Evolutionary conservation across 164 flowering plant species (phyloP).

Genomic region (Akebia trifoliata): DNA sequence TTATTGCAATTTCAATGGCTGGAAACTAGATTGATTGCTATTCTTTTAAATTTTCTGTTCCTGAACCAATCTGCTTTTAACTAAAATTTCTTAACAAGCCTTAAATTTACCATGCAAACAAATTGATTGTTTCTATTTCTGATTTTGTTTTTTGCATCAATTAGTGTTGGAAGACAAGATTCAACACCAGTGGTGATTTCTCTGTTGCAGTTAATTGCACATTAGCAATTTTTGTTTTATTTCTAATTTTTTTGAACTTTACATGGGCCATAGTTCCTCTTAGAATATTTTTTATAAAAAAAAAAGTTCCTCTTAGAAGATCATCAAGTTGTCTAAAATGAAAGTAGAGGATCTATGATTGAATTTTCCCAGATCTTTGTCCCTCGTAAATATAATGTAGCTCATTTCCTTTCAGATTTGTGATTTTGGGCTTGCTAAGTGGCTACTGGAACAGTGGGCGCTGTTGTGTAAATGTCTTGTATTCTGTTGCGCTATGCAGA

Average conservation of each 20-base stretch:
- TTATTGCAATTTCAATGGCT: too few relatives aligned
- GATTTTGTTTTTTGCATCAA: background rate
- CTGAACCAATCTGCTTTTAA: too few relatives aligned
- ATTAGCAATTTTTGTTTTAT: background rate
- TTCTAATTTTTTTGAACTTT: background rate
- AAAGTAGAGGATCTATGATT: background rate
- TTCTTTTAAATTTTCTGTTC: too few relatives aligned
- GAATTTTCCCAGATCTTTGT: background rate
- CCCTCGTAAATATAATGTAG: background rate
- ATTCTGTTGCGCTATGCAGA: too few relatives aligned
- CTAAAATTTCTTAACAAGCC: too few relatives aligned
- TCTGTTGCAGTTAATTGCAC: background rate
- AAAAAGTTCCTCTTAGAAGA: background rate
- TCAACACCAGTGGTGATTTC: background rate
- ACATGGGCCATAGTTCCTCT: too few relatives aligned
- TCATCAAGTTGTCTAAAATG: constrained; percentile 4
- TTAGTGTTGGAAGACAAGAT: background rate
- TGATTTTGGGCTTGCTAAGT: constrained; percentile 96
- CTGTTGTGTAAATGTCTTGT: too few relatives aligned
- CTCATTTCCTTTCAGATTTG: constrained; percentile 49
- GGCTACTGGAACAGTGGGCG: constrained; percentile 96
- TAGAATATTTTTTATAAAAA: too few relatives aligned
- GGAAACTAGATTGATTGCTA: too few relatives aligned
- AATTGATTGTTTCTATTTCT: background rate
- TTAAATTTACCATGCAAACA: too few relatives aligned